Evolutionary conservation across 441 rosid genomes (phyloP).

Genomic region (Pelargonium australe): DNA sequence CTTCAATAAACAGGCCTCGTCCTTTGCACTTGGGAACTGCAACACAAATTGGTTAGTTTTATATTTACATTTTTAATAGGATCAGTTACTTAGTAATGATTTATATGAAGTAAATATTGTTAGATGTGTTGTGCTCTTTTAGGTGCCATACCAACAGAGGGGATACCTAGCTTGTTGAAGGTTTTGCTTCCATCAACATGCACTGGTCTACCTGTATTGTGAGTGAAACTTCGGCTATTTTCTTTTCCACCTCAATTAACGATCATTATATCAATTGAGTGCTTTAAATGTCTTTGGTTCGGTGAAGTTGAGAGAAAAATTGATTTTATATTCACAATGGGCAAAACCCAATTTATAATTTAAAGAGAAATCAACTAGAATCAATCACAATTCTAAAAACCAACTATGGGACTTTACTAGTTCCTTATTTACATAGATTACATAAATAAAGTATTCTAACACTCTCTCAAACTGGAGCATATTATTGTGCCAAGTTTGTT

Average conservation of each 20-base stretch:
- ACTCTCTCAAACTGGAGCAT: no score
- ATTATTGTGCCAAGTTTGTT: no score
- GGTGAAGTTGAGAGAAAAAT: no score
- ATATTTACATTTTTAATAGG: constrained; percentile 15
- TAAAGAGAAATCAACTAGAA: no score
- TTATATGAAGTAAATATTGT: neutral
- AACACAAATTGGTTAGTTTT: constrained; percentile 80
- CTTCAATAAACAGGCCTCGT: constrained; percentile 74
- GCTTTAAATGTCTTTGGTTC: no score
- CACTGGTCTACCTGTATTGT: constrained; percentile 73
- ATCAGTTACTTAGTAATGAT: constrained; percentile 13
- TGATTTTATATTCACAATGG: no score
- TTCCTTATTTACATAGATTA: no score
- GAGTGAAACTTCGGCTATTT: constrained; percentile 27
- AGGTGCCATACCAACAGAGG: constrained; percentile 96
- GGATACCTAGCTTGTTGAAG: constrained; percentile 92
- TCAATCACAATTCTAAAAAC: no score
- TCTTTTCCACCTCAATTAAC: neutral
- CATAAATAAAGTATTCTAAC: no score
- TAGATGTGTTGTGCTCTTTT: constrained; percentile 14
- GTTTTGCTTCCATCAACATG: constrained; percentile 89
- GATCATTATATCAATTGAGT: neutral
- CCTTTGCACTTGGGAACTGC: constrained; percentile 90
- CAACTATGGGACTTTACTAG: no score
- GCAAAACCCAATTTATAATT: no score